A percentile compares a stretch with the other conserved stretches of the same genome.
These are phyloP conservation scores for Fusarium sp. DNA, from an alignment of 2,329 filamentous ascomycete species.

Conservation along the genomic window DNA sequence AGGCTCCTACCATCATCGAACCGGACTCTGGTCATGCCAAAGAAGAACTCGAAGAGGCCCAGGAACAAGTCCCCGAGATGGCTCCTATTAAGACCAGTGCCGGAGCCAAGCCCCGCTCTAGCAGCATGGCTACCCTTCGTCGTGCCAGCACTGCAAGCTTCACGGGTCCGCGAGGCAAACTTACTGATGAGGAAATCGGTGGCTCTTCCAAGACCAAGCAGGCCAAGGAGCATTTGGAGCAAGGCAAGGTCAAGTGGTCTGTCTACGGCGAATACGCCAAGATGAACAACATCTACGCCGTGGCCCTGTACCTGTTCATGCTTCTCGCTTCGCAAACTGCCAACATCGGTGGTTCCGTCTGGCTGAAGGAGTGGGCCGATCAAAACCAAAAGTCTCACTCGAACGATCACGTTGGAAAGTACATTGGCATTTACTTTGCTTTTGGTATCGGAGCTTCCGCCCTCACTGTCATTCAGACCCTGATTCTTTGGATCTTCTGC, in stretches of 20 bases:
- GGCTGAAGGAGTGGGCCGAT: constrained; percentile 96
- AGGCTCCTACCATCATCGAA: constrained; percentile 72
- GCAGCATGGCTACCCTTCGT: constrained; percentile 85
- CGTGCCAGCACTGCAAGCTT: constrained; percentile 94
- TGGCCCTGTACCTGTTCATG: constrained; percentile 82
- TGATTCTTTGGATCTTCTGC: constrained; percentile 99
- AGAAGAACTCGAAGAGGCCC: constrained; percentile 81
- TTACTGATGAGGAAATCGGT: constrained; percentile 86
- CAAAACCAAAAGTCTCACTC: constrained; percentile 75
- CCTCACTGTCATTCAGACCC: constrained; percentile 90
- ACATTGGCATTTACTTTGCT: constrained; percentile 94
- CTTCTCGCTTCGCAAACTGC: constrained; percentile 86
- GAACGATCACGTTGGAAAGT: constrained; percentile 88
- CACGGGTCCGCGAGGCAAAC: constrained; percentile 85
- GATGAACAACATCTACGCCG: constrained; percentile 90
- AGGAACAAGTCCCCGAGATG: constrained; percentile 82
- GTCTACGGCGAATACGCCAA: constrained; percentile 97
- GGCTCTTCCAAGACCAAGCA: constrained; percentile 83
- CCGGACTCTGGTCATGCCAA: constrained; percentile 68
- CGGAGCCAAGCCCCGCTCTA: constrained; percentile 70
- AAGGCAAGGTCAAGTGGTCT: constrained; percentile 96
- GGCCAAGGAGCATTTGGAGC: constrained; percentile 88
- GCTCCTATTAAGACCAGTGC: constrained; percentile 77
- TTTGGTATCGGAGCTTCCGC: constrained; percentile 90
- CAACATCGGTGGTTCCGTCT: constrained; percentile 87